A percentile compares a stretch with the other conserved stretches of the same genome.
Conservation (phyloP, 805 yeast genomes). For the Wickerhamiella kurtzmanii region DNA sequence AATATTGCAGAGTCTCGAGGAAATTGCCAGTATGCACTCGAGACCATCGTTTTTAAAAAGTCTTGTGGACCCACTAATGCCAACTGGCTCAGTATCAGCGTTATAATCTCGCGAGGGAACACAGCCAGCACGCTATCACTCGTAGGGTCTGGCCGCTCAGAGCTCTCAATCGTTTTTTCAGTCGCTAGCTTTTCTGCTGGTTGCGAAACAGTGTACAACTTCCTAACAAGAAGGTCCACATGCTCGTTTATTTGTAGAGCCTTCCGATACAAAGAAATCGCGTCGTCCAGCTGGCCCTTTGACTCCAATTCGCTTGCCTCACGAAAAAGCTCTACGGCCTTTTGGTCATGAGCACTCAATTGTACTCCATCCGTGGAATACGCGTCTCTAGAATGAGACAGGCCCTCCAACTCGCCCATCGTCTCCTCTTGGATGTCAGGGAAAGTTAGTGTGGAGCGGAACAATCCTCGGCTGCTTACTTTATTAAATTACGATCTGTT, state of each 20-base stretch:
- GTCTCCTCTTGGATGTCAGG: too few species aligned
- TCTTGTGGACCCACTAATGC: conserved; percentile 15
- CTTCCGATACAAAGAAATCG: neutral
- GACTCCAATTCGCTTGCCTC: neutral
- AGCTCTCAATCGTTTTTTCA: neutral
- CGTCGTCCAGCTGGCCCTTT: neutral
- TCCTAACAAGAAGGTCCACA: neutral
- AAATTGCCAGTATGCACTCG: conserved; percentile 15
- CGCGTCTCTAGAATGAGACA: neutral
- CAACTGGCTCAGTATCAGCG: conserved; percentile 19
- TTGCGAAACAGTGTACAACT: neutral
- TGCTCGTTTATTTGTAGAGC: neutral
- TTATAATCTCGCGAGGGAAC: conserved; percentile 22
- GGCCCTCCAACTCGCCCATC: neutral
- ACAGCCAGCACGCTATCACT: conserved; percentile 2
- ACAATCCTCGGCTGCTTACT: neutral
- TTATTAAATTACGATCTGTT: too few species aligned
- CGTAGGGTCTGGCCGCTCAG: neutral
- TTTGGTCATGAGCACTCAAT: neutral
- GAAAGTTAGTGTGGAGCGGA: neutral
- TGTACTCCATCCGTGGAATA: neutral
- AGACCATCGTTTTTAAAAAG: conserved; percentile 10
- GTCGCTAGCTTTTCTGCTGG: neutral
- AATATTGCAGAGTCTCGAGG: conserved; percentile 15
- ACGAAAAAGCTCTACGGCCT: conserved; percentile 1